Evolutionary conservation across 192 early-diverging fungal genomes (phyloP).

Genomic region (Pilaira anomala): DNA sequence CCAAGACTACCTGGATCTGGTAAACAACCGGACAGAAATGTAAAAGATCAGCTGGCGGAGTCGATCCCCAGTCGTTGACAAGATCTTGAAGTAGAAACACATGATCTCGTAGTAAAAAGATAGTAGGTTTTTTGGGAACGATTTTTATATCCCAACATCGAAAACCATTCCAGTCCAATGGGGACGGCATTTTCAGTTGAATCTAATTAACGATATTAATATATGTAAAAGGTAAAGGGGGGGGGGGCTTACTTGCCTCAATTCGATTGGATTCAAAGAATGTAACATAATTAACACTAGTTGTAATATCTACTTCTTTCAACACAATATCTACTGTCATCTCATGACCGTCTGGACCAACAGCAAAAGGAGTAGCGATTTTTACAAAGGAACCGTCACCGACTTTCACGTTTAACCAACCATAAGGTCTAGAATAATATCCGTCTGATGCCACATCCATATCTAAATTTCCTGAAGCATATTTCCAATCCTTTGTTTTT

Average conservation of each 20-base stretch:
- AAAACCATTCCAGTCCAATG: conserved; percentile 67
- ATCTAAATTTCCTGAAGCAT: conserved; percentile 33
- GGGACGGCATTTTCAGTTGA: conserved; percentile 51
- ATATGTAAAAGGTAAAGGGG: background rate
- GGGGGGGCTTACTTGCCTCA: conserved; percentile 47
- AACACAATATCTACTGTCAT: conserved; percentile 50
- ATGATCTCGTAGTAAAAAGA: conserved; percentile 74
- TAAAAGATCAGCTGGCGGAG: conserved; percentile 45
- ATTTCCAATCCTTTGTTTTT: conserved; percentile 75
- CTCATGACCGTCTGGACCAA: conserved; percentile 51
- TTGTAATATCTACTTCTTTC: conserved; percentile 43
- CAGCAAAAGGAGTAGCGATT: conserved; percentile 58
- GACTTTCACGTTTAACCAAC: conserved; percentile 68
- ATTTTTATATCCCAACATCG: conserved; percentile 67
- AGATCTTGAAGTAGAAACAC: conserved; percentile 72
- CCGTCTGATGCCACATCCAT: conserved; percentile 22
- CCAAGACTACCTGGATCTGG: conserved; percentile 47
- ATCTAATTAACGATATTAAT: conserved; percentile 39
- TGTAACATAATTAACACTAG: conserved; percentile 68
- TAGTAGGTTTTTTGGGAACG: conserved; percentile 37
- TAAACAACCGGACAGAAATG: conserved; percentile 74
- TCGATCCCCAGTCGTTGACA: conserved; percentile 62
- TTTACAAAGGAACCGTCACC: conserved; percentile 47
- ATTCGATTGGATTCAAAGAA: conserved; percentile 49
- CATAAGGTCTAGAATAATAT: conserved; percentile 51